Conservation (phyloP, 2,329 filamentous ascomycete genomes). For the Rachicladosporium sp. region DNA sequence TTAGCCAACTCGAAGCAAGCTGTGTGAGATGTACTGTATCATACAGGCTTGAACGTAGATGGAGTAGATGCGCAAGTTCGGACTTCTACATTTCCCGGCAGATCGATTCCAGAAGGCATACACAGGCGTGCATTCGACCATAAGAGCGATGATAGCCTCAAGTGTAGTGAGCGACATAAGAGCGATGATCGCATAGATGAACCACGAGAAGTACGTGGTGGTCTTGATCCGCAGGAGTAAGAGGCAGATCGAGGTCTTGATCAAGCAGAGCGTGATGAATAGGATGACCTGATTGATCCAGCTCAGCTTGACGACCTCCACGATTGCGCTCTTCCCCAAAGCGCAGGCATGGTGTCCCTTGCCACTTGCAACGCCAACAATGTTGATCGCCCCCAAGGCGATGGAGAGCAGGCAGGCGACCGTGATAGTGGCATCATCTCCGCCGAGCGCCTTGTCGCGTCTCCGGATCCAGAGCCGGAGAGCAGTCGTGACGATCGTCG, state of each 20-base stretch:
- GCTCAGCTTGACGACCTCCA: slow-evolving; percentile 23
- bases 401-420: slow-evolving; percentile 20
- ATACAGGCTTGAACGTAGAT: slow-evolving; percentile 18
- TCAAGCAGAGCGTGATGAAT: slow-evolving; percentile 27
- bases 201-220: slow-evolving; percentile 18
- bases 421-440: slow-evolving; percentile 28
- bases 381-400: slow-evolving; percentile 24
- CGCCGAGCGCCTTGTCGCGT: slow-evolving; percentile 1
- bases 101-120: slow-evolving; percentile 13
- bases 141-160: slow-evolving; percentile 12
- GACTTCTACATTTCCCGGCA: slow-evolving; percentile 13
- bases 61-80: slow-evolving; percentile 17
- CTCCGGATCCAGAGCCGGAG: slow-evolving; percentile 1
- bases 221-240: slow-evolving; percentile 32
- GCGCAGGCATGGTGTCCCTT: slow-evolving; percentile 31
- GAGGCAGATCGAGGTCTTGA: slow-evolving; percentile 33
- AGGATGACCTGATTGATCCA: slow-evolving; percentile 34
- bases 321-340: slow-evolving; percentile 21
- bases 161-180: slow-evolving; percentile 13
- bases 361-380: slow-evolving; percentile 23
- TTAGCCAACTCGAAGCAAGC: neutral
- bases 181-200: slow-evolving; percentile 18
- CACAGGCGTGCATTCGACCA: slow-evolving; percentile 15
- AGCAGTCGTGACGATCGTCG: neutral
- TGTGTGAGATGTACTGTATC: slow-evolving; percentile 1